A percentile compares a stretch with the other conserved stretches of the same genome.
Conservation (phyloP, 129 eudicot species). For the Sambucus nigra region DNA sequence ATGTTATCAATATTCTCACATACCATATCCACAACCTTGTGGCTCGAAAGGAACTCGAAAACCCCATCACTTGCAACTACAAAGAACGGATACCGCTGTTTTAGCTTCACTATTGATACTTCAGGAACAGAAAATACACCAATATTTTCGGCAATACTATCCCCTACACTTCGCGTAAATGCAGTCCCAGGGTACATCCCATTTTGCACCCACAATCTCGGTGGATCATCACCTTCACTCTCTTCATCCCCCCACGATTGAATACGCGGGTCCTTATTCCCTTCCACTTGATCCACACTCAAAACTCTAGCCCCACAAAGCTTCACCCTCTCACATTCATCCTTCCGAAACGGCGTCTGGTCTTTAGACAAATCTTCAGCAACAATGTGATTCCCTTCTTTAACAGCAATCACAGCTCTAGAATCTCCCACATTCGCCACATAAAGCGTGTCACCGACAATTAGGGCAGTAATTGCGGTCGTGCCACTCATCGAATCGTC, state of each 20-base stretch:
- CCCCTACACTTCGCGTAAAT: conserved; percentile 94
- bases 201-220: conserved; percentile 83
- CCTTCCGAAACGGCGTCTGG: conserved; percentile 85
- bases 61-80: conserved; percentile 96
- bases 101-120: conserved; percentile 51
- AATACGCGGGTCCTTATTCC: conserved; percentile 73
- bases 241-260: conserved; percentile 98
- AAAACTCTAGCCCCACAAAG: conserved; percentile 85
- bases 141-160: conserved; percentile 81
- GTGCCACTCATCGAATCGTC: conserved; percentile 99
- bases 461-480: conserved; percentile 83
- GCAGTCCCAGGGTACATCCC: conserved; percentile 97
- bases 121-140: conserved; percentile 95
- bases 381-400: conserved; percentile 36
- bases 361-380: conserved; percentile 81
- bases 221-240: conserved; percentile 84
- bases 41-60: conserved; percentile 91
- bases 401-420: conserved; percentile 70
- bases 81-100: conserved; percentile 58
- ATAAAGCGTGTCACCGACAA: conserved; percentile 65
- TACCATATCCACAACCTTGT: conserved; percentile 91
- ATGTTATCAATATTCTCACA: not conserved
- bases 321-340: conserved; percentile 88
- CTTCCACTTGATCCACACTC: conserved; percentile 98
- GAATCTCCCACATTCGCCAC: conserved; percentile 98